Percentiles rank a stretch among this genome's conserved stretches.
Conservation (phyloP, 305 asterid species). For the Solanum chacoense region DNA sequence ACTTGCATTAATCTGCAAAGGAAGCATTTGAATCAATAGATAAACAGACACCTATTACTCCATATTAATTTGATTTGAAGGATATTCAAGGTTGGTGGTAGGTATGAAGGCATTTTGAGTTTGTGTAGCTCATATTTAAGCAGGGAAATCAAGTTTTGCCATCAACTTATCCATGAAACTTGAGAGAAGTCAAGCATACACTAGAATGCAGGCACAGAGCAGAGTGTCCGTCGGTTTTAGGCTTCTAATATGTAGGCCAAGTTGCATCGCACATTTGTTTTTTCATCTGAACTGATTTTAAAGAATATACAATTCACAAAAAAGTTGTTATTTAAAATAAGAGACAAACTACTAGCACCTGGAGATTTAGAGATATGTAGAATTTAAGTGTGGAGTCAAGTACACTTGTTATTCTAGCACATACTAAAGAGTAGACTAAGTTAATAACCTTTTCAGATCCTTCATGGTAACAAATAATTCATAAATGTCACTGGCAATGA, state of each 20-base stretch:
- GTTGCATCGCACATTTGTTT: background rate
- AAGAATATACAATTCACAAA: background rate
- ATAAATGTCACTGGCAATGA: background rate
- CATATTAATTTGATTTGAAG: background rate
- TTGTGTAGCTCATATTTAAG: background rate
- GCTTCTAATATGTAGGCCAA: background rate
- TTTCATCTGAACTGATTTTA: background rate
- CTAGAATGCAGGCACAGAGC: background rate
- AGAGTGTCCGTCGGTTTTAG: background rate
- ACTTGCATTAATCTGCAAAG: slow-evolving; percentile 88
- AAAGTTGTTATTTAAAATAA: background rate
- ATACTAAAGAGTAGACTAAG: background rate
- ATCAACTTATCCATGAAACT: background rate
- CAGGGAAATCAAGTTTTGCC: background rate
- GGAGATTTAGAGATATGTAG: background rate
- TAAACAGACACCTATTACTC: background rate
- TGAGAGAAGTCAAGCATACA: background rate
- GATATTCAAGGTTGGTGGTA: background rate
- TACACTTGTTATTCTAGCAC: background rate
- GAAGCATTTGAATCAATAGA: slow-evolving; percentile 4
- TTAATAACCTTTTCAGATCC: background rate
- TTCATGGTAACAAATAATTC: background rate
- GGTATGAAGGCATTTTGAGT: background rate
- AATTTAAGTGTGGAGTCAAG: background rate
- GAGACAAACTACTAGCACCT: background rate